Base-by-base conservation (phyloP, 2,329 filamentous ascomycete genomes). In the Alternaria conjuncta region DNA sequence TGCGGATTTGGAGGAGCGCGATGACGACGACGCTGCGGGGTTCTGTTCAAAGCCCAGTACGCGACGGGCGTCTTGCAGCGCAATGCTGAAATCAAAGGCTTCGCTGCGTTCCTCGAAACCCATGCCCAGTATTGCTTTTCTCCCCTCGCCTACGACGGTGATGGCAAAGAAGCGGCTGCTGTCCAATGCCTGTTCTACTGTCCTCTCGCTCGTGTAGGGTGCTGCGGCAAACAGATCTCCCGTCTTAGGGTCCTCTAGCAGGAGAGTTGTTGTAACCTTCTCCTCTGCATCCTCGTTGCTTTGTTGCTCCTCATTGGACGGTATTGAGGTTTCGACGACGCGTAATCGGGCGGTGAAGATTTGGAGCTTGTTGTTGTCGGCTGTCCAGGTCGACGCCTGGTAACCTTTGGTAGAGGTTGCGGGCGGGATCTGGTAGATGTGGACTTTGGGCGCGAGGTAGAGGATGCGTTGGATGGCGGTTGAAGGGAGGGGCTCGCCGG, bases 361-460 rank as follows among this genome's bases (percentile, higher is more conserved):
- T 77, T 93, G 89, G 41, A 90, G 88, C 43, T 84, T 84, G 71
- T 88, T 86, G 67, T 87, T 85, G 64, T 88, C 87, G 64, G 83
- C 80, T 26, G 93, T 96, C 93, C 93, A 97, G 67, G 86, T 83
- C 12, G 89, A 86, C 63, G 94, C 93, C 36, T 86, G 87, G 84
- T 97, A 92, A 79, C 93, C 93, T 78, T 91, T 91, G 72, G 89
- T 93, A 18, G 90, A 91, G 47, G 90, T 86, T 61, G 94, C 84
- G 23, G 93, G 93, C 18, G 93, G 93, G 78, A 96, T 94, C 75
- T 91, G 89, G 86, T 97, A 97, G 84, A 97, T 87, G 83, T 96
- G 92, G 68, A 96, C 90, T 68, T 86, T 84, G 73, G 86, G 83
- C 67, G 90, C 88, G 78, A 94, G 84, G 86, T 93, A 94, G 79